Evolutionary conservation across 2,329 filamentous ascomycete genomes (phyloP), one percentile per base, ranked within the genome.

Genomic region (Colletotrichum australisinense): DNA sequence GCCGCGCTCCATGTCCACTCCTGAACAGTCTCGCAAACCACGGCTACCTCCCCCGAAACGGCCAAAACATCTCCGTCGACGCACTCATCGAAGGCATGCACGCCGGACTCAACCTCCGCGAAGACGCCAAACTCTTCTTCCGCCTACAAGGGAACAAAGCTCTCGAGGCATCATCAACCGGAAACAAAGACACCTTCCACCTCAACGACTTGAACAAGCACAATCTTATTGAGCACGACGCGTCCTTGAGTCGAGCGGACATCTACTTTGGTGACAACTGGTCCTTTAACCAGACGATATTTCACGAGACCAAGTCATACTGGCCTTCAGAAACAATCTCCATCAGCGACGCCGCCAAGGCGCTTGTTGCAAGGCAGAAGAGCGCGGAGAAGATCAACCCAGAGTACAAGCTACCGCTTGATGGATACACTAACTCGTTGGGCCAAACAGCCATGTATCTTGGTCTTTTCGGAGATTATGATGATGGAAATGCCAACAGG

Each of bases 281-380:
- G 69, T 77, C 76, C 49, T 82, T 82, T 57, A 73, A 78, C 56
- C 72, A 76, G 28, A 75, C 75, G 46, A 76, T 80, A 35, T 82
- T 76, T 67, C 76, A 65, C 62, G 67, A 73, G 57, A 71, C 56
- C 32, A 67, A 72, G 67, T 63, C 67, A 8, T 58, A 66, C 56
- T 67, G 67, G 62, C 49, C 58, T n/a, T 46, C 46, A 14, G 35
- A 30, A 4, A 60, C 22, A 3, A 66, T 73, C 4, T 65, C 55
- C 3, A 57, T 67, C 14, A 32, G 49, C 8, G 67, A 71, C 0
- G 79, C 80, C 6, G 80, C 79, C n/a, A 46, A 56, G 14, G 80
- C 79, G 14, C 75, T 80, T 8, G 69, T 78, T 5, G 77, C 75
- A 16, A 62, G 72, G 32, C 66, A 69, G 70, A 55, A 70, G 42